Evolutionary conservation across 1,284 basidiomycete species (phyloP), one percentile per base, ranked within the genome.

Genomic region (Ustilago xerochloae): DNA sequence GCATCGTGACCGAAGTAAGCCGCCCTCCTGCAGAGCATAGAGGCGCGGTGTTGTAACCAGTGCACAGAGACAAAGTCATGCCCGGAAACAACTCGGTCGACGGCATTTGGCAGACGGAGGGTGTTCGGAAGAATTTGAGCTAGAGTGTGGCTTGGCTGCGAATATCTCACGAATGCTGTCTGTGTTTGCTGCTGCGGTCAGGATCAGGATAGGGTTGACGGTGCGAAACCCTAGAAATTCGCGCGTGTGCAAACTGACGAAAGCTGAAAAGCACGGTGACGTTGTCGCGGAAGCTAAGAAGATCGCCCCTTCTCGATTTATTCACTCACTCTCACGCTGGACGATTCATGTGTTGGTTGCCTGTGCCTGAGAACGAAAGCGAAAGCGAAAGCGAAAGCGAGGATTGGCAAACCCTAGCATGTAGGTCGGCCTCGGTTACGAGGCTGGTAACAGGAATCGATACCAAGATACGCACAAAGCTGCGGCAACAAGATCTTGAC

Each of bases 221-320:
- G 6, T n/a, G 29, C 22, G 13, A 36, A 63, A 15, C 39, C 16
- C 41, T 52, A 15, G 26, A 56, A 60, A 52, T 38, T 52, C 29
- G 43, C 22, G 41, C 52, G 57, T 24, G 47, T 52, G 63, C 63
- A 55, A 41, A 36, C 57, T 66, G 65, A 68, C 59, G 64, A 57
- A 43, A 68, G 60, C 22, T n/a, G 3, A 18, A 4, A 68, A 58
- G 65, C 65, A 63, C 60, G 60, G 66, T 68, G 66, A 68, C 66
- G 60, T 68, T 61, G 54, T 36, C 24, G 41, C 16, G 30, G 22
- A 36, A 38, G 6, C 41, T 32, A 52, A 32, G 18, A 20, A 45
- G 50, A 54, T 49, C 38, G 38, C 22, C 55, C 16, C 12, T 48
- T 35, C 22, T 60, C 57, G 57, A 51, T 18, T 39, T 29, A 38